A percentile compares a stretch with the other conserved stretches of the same genome.
These are phyloP conservation scores for Aureoboletus auriporus DNA, from an alignment of 768 basidiomycete genomes.

Conservation along the genomic window DNA sequence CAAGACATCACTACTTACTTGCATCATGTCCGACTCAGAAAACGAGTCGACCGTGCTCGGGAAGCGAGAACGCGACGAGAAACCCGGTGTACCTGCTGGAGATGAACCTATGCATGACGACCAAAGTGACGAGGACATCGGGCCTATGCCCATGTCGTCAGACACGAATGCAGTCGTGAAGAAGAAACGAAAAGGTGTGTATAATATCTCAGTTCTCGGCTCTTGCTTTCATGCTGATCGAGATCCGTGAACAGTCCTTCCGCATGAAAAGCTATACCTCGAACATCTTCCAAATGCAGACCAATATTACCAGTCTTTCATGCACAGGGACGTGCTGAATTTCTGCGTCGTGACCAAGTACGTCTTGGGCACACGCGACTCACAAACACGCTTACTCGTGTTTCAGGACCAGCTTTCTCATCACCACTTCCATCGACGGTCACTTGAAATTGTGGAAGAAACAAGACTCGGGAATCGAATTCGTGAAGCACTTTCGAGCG, in stretches of 20 bases:
- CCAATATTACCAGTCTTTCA: conserved; percentile 95
- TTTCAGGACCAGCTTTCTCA: conserved; percentile 81
- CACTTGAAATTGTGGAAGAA: conserved; percentile 99
- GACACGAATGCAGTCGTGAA: conserved; percentile 38
- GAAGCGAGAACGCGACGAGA: conserved; percentile 51
- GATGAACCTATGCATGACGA: conserved; percentile 30
- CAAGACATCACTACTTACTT: background rate
- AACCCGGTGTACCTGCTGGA: conserved; percentile 10
- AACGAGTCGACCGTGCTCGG: conserved; percentile 56
- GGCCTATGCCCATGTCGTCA: conserved; percentile 78
- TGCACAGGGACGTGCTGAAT: conserved; percentile 93
- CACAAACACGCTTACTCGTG: conserved; percentile 5
- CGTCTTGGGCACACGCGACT: conserved; percentile 17
- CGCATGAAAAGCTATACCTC: conserved; percentile 89
- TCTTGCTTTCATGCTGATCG: background rate
- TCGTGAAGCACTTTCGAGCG: conserved; percentile 96
- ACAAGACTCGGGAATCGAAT: conserved; percentile 92
- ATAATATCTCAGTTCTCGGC: conserved; percentile 6
- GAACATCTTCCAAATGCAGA: conserved; percentile 90
- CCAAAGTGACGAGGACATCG: conserved; percentile 74
- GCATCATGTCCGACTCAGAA: conserved; percentile 41
- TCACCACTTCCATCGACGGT: conserved; percentile 94
- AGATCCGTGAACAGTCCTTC: conserved; percentile 59
- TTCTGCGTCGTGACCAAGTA: conserved; percentile 88
- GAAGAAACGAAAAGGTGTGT: conserved; percentile 83